Conservation (phyloP, 768 basidiomycete genomes). For the Mycena galopus region DNA sequence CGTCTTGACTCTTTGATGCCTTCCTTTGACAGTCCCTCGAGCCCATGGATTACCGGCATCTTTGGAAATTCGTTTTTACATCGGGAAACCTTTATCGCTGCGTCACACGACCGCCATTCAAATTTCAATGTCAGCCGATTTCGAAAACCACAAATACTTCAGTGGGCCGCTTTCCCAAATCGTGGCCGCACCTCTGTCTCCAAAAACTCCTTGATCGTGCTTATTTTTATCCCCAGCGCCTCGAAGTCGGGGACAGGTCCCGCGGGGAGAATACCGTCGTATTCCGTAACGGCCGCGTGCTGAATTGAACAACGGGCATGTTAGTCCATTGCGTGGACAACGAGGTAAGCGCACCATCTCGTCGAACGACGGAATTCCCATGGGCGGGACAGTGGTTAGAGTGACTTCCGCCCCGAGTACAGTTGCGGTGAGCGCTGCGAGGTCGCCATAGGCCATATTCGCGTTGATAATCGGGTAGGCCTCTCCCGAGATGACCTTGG, state of each 20-base stretch:
- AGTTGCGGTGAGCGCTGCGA: background rate
- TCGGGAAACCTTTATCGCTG: too few relatives aligned
- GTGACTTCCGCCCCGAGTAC: slow-evolving; percentile 8
- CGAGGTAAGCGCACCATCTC: slow-evolving; percentile 11
- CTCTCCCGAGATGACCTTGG: slow-evolving; percentile 3
- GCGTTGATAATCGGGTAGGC: slow-evolving; percentile 14
- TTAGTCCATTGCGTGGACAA: too few relatives aligned
- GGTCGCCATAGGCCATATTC: background rate
- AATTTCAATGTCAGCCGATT: too few relatives aligned
- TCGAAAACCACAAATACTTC: too few relatives aligned
- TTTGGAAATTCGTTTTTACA: too few relatives aligned
- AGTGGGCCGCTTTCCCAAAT: too few relatives aligned
- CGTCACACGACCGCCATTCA: too few relatives aligned
- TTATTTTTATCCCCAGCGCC: slow-evolving; percentile 3
- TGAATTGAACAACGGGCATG: too few relatives aligned
- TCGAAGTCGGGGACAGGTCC: slow-evolving; percentile 13
- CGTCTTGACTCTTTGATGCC: too few relatives aligned
- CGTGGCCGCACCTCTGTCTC: slow-evolving; percentile 13
- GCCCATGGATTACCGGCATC: too few relatives aligned
- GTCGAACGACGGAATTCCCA: background rate
- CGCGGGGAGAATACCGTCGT: background rate
- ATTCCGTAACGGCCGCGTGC: slow-evolving; percentile 8
- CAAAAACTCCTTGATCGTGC: slow-evolving; percentile 20
- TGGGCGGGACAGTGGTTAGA: background rate
- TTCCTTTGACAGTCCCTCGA: too few relatives aligned